These are phyloP conservation scores for Ustilaginoidea virens DNA, from an alignment of 2,329 filamentous ascomycete species.

Conservation along the genomic window DNA sequence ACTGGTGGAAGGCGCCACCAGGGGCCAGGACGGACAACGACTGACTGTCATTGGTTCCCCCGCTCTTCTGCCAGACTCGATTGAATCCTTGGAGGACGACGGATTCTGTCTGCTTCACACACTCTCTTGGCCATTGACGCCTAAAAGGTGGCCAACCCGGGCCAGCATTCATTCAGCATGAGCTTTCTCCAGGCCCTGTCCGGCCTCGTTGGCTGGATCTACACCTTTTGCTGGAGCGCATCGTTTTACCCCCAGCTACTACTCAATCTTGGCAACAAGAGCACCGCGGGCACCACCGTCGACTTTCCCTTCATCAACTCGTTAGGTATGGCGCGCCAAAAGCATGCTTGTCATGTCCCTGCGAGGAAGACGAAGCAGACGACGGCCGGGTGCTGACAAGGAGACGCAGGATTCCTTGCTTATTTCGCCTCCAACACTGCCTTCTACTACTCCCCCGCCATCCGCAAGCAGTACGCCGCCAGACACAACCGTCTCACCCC, in stretches of 20 bases:
- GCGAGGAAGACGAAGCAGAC: too few relatives aligned
- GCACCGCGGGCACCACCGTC: constrained; percentile 70
- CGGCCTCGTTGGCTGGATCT: constrained; percentile 57
- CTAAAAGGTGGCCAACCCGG: too few relatives aligned
- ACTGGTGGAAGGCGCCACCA: too few relatives aligned
- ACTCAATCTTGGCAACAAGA: constrained; percentile 60
- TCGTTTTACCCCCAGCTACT: constrained; percentile 90
- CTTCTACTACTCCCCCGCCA: constrained; percentile 64
- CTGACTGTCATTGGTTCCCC: too few relatives aligned
- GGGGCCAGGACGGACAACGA: too few relatives aligned
- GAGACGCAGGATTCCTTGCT: constrained; percentile 45
- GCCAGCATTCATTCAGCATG: too few relatives aligned
- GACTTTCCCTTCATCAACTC: constrained; percentile 73
- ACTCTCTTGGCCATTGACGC: too few relatives aligned
- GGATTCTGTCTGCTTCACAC: too few relatives aligned
- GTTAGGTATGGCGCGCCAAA: constrained; percentile 32
- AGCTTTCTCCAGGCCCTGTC: constrained; percentile 33
- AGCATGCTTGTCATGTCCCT: too few relatives aligned
- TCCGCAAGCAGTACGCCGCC: constrained; percentile 69
- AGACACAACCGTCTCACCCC: constrained; percentile 63
- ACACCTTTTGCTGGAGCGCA: constrained; percentile 63
- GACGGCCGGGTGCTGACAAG: too few relatives aligned
- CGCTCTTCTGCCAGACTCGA: too few relatives aligned
- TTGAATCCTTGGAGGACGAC: too few relatives aligned
- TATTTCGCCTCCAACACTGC: constrained; percentile 62